A percentile compares a stretch with the other conserved stretches of the same genome.
Evolutionary conservation across 179 eudicot species (phyloP).

Genomic region (Beta macrorhiza): DNA sequence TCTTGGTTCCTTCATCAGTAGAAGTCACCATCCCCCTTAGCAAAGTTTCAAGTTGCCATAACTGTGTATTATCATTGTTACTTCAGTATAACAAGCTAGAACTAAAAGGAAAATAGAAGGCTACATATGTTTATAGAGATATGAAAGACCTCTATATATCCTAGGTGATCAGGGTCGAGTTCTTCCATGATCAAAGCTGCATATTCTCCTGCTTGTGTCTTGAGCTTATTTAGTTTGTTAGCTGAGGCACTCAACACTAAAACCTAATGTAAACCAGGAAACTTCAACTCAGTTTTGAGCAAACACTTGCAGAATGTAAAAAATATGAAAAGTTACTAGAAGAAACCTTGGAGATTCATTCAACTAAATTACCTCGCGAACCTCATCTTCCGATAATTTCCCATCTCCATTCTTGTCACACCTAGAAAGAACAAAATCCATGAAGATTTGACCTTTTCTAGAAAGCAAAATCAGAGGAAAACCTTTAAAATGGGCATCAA

Average conservation of each 20-base stretch:
- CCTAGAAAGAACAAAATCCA: constrained; percentile 44
- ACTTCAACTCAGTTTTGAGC: constrained; percentile 4
- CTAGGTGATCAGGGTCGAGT: constrained; percentile 81
- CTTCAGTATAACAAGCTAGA: neutral
- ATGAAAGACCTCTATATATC: constrained; percentile 64
- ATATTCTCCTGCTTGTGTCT: constrained; percentile 68
- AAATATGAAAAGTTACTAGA: neutral
- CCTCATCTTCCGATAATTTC: constrained; percentile 80
- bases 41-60: constrained; percentile 93
- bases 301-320: neutral
- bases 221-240: constrained; percentile 74
- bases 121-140: neutral
- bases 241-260: constrained; percentile 87
- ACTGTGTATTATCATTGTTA: constrained; percentile 37
- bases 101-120: neutral
- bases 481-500: neutral
- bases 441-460: constrained; percentile 13
- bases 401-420: constrained; percentile 98
- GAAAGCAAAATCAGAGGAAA: constrained; percentile 5
- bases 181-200: constrained; percentile 96
- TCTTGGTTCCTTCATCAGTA: constrained; percentile 41
- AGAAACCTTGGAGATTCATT: neutral
- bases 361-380: constrained; percentile 57
- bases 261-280: constrained; percentile 40
- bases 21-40: constrained; percentile 66